Conservation (phyloP, 1,284 basidiomycete genomes). For the Ustilago xerochloae region DNA sequence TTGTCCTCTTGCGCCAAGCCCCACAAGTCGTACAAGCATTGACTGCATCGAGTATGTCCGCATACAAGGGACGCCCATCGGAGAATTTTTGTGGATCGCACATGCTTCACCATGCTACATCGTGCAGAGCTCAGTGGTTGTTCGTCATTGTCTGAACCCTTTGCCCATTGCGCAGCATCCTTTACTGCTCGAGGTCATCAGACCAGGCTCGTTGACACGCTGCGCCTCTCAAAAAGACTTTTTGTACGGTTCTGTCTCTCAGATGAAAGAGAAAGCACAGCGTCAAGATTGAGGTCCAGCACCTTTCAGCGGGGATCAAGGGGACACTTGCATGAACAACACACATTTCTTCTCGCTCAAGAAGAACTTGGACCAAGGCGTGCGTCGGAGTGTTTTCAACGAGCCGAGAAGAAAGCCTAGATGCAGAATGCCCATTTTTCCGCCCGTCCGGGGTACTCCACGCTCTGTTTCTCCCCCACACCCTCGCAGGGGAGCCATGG, state of each 20-base stretch:
- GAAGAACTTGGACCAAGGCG: constrained; percentile 3
- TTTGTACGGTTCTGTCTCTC: too few species aligned
- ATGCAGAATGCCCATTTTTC: not conserved
- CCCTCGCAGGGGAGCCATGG: not conserved
- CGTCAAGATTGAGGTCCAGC: too few species aligned
- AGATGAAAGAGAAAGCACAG: too few species aligned
- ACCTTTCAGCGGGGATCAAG: not conserved
- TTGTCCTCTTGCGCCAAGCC: not conserved
- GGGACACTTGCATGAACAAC: not conserved
- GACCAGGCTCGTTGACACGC: too few species aligned
- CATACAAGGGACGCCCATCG: not conserved
- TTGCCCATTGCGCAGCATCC: too few species aligned
- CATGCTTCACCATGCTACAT: not conserved
- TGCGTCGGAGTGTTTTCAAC: not conserved
- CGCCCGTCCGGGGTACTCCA: constrained; percentile 11
- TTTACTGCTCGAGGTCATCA: too few species aligned
- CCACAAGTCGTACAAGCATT: not conserved
- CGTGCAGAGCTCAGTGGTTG: not conserved
- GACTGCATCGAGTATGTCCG: not conserved
- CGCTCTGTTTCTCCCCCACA: not conserved
- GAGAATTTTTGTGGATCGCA: constrained; percentile 4
- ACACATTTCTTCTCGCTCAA: constrained; percentile 9
- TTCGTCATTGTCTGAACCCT: not conserved
- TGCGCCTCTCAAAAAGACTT: too few species aligned
- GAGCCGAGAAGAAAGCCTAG: not conserved